Evolutionary conservation across 176 grass and related monocot species (phyloP), one percentile per base, ranked within the genome.

Genomic region (Eragrostis nindensis): DNA sequence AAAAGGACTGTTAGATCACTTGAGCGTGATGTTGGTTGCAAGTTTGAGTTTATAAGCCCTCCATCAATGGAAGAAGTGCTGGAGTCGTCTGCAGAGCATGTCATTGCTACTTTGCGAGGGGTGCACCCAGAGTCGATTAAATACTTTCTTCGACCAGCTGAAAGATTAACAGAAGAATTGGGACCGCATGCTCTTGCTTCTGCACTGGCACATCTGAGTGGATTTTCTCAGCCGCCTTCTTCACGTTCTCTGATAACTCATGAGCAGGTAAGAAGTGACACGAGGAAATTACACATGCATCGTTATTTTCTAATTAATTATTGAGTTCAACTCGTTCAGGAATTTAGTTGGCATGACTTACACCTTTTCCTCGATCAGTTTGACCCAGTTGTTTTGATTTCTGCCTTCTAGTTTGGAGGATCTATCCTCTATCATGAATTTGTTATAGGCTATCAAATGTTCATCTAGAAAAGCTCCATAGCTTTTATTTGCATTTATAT

Each of bases 151-250:
- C 69, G 75, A 80, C 81, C 88, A 66, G 96, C 96, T 53, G 89
- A 91, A 73, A 91, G 72, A 86, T 81, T 99, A 81, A 74, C 86
- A 60, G 50, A 87, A 76, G 88, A 95, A 70, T 67, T 95, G 53
- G 96, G 96, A 70, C 82, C 88, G 79, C 89, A 84, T 74, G 96
- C 96, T 39, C 92, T 99, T 85, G 90, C 96, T 80, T 88, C 96
- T 68, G 90, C 96, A 64, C 82, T 99, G 90, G 96, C 96, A 63
- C 96, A 99, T 91, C 77, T 99, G 79, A 99, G 92, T 87, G 96
- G 96, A 71, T 99, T 95, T 93, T 92, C 92, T 86, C 90, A 84
- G 84, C 96, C 96, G 65, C 96, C 90, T 76, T 93, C 92, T 16
- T 95, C 96, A 85, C 88, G 96, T 68, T 95, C 92, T 84, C 87